phyloP scores from a whole-genome alignment of 176 grass and related monocot species.

The Eleusine indica region DNA sequence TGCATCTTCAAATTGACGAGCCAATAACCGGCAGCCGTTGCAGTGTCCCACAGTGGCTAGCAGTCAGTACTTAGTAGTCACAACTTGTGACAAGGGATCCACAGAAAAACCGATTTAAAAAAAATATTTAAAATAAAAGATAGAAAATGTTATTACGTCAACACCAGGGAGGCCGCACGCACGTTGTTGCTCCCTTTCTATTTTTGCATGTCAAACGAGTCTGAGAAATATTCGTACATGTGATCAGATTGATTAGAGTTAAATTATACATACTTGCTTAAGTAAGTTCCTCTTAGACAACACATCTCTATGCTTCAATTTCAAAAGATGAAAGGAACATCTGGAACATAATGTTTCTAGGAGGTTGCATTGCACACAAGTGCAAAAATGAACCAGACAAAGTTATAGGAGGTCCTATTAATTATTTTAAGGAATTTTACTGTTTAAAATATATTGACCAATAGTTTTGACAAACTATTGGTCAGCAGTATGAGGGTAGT shows the following conservation, averaged over 20 bases:
- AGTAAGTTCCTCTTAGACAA: neutral
- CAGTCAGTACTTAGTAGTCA: neutral
- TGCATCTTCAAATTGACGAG: neutral
- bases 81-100: neutral
- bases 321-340: neutral
- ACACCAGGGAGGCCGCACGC: neutral
- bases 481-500: too few species aligned
- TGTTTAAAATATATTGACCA: too few species aligned
- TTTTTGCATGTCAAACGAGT: neutral
- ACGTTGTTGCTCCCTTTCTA: neutral
- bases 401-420: neutral
- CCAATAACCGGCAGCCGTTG: neutral
- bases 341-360: neutral
- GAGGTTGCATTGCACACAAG: neutral
- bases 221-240: slow-evolving; percentile 4
- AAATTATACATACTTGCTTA: neutral
- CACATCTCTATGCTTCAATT: neutral
- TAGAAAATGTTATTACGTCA: neutral
- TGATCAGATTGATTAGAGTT: neutral
- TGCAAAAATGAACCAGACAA: neutral
- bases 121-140: neutral
- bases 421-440: neutral
- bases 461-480: too few species aligned
- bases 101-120: neutral
- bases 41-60: neutral